phyloP scores from a whole-genome alignment of 2,329 filamentous ascomycete genomes.

The Aspergillus aculeatinus region DNA sequence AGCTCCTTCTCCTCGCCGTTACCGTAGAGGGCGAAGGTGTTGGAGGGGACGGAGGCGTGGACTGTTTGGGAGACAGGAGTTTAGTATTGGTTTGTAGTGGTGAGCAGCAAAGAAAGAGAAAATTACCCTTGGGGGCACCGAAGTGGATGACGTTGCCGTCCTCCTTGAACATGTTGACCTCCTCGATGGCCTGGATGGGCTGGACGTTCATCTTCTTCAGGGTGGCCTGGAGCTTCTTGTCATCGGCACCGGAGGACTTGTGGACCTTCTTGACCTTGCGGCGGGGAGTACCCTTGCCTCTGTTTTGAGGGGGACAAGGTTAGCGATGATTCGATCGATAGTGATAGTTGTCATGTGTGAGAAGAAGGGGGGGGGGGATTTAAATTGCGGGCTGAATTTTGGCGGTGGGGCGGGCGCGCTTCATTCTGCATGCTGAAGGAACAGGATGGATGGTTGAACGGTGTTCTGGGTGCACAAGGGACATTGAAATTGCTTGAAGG shows the following conservation, averaged over 20 bases:
- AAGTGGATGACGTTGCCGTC: slow-evolving; percentile 99
- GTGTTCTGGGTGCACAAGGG: not conserved
- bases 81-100: not conserved
- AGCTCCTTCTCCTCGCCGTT: slow-evolving; percentile 99
- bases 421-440: not conserved
- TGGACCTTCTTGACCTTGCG: slow-evolving; percentile 98
- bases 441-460: not conserved
- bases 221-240: slow-evolving; percentile 98
- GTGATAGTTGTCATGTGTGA: not conserved
- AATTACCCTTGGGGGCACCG: slow-evolving; percentile 90
- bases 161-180: slow-evolving; percentile 99
- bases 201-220: slow-evolving; percentile 99
- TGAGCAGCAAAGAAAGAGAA: not conserved
- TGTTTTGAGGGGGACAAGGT: slow-evolving; percentile 32
- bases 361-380: not conserved
- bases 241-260: slow-evolving; percentile 87
- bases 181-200: slow-evolving; percentile 98
- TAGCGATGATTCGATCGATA: not conserved
- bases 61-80: slow-evolving; percentile 54
- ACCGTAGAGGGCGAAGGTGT: slow-evolving; percentile 99
- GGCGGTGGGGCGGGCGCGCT: not conserved
- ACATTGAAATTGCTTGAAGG: not conserved
- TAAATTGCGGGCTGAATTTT: not conserved
- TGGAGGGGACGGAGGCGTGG: slow-evolving; percentile 92
- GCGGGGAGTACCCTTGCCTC: slow-evolving; percentile 97